phyloP scores from a whole-genome alignment of 108 stramenopile genomes.

The Stephanodiscus minutulus region DNA sequence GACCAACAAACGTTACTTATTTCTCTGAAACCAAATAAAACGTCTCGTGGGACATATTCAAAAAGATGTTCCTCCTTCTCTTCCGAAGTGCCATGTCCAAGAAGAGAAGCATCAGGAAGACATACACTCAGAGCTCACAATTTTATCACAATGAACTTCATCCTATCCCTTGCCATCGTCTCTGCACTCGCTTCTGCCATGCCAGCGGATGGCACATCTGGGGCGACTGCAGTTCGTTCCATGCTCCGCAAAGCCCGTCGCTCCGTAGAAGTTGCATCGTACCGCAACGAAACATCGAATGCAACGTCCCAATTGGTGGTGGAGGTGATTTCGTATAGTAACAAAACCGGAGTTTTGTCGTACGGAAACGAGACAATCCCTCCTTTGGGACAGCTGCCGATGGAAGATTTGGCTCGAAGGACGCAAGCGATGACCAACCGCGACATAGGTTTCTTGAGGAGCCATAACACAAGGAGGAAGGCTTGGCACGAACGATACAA shows the following conservation, averaged over 20 bases:
- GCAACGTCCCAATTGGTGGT: not conserved
- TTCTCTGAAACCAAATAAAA: not conserved
- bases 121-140: not conserved
- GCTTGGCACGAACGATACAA: conserved; percentile 16
- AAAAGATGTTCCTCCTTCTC: not conserved
- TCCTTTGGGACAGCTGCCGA: not conserved
- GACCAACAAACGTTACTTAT: not conserved
- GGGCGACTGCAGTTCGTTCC: not conserved
- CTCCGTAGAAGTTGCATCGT: not conserved
- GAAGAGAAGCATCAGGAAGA: too few relatives aligned
- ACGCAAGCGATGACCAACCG: conserved; percentile 19
- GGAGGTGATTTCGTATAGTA: not conserved
- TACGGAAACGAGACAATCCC: not conserved
- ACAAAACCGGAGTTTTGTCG: not conserved
- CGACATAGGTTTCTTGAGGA: conserved; percentile 18
- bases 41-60: not conserved
- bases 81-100: not conserved
- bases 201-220: not conserved
- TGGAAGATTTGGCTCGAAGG: conserved; percentile 18
- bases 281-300: not conserved
- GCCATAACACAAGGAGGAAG: conserved; percentile 22
- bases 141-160: not conserved
- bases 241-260: not conserved
- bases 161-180: not conserved
- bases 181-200: not conserved